Percentiles rank a stretch among this genome's conserved stretches.
Evolutionary conservation across 352 stramenopile species (phyloP).

Genomic region (Salisapilia sapeloensis): DNA sequence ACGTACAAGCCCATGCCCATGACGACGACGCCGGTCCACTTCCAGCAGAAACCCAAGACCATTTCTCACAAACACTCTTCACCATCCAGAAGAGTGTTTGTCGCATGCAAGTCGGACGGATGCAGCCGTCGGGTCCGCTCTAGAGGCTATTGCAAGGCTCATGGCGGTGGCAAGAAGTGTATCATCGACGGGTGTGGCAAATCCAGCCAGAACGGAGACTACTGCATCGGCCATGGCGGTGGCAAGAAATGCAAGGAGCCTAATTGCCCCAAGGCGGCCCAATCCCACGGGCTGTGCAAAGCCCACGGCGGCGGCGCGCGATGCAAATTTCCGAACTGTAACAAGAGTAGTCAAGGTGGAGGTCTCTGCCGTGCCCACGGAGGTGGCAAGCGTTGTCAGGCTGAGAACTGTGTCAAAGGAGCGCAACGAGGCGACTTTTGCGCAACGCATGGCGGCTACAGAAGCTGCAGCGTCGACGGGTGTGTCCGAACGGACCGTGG

Average conservation of each 20-base stretch:
- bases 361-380: slow-evolving; percentile 62
- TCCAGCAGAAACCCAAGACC: no score
- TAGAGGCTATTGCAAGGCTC: slow-evolving; percentile 77
- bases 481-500: slow-evolving; percentile 70
- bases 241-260: slow-evolving; percentile 79
- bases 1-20: no score
- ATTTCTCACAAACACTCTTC: no score
- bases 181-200: slow-evolving; percentile 77
- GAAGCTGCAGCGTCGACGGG: slow-evolving; percentile 74
- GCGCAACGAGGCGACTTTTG: slow-evolving; percentile 76
- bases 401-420: slow-evolving; percentile 52
- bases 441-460: slow-evolving; percentile 67
- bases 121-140: slow-evolving; percentile 52
- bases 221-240: slow-evolving; percentile 75
- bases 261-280: slow-evolving; percentile 63
- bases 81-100: no score
- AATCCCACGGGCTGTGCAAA: slow-evolving; percentile 76
- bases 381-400: slow-evolving; percentile 66
- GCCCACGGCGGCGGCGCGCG: slow-evolving; percentile 65
- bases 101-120: slow-evolving; percentile 34
- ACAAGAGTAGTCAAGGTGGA: slow-evolving; percentile 66
- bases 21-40: no score
- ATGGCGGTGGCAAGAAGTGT: slow-evolving; percentile 66
- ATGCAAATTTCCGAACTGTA: slow-evolving; percentile 71
- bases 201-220: slow-evolving; percentile 73